A percentile compares a stretch with the other conserved stretches of the same genome.
These are phyloP conservation scores for Carex myosuroides DNA, from an alignment of 176 grass and related monocot species.

Conservation along the genomic window DNA sequence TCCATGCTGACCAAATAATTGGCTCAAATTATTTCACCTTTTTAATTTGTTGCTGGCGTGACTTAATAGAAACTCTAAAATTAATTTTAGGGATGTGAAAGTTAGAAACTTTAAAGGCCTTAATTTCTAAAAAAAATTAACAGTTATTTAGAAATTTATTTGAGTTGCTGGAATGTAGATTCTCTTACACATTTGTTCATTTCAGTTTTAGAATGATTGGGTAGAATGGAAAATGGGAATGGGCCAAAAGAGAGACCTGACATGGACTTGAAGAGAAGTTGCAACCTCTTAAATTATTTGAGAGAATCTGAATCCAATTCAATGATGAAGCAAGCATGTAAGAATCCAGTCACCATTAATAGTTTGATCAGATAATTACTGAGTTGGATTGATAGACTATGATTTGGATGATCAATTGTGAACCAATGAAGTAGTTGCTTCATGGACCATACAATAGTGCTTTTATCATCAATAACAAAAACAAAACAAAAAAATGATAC, in stretches of 20 bases:
- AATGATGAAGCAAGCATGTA: background rate
- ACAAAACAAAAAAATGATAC: background rate
- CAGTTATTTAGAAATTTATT: no score
- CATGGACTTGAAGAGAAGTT: background rate
- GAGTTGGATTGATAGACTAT: background rate
- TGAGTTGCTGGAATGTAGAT: no score
- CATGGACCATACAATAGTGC: background rate
- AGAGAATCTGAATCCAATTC: background rate
- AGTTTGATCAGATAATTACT: background rate
- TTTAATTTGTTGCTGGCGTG: no score
- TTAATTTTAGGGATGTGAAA: no score
- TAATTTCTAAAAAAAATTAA: no score
- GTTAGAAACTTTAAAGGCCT: no score
- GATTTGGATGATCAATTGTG: background rate
- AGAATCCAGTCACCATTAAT: background rate
- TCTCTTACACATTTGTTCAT: no score
- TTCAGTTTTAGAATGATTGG: background rate
- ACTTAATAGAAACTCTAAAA: no score
- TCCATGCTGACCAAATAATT: no score
- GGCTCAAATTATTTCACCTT: no score
- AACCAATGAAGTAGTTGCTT: background rate
- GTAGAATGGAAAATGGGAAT: background rate
- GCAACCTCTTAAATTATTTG: background rate
- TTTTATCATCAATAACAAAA: background rate
- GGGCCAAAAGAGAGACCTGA: background rate